phyloP scores from a whole-genome alignment of 148 eudicot genomes.

The Persicaria maculosa region DNA sequence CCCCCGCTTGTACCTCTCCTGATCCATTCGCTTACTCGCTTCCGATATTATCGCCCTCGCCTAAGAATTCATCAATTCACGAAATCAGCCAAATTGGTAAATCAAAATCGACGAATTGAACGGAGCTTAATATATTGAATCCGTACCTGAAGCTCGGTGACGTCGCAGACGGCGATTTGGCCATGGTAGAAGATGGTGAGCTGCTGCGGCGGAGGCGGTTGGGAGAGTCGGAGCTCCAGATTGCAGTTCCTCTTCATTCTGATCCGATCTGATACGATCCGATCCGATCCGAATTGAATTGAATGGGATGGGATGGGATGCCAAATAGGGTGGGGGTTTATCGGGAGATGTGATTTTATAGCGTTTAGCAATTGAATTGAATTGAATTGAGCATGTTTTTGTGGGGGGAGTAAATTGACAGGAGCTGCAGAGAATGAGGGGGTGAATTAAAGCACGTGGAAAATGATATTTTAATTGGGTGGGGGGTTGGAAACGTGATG shows the following conservation, averaged over 20 bases:
- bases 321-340: background rate
- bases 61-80: conserved; percentile 17
- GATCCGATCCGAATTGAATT: background rate
- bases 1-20: background rate
- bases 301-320: background rate
- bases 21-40: conserved; percentile 28
- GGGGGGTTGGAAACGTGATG: background rate
- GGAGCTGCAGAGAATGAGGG: background rate
- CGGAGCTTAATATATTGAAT: background rate
- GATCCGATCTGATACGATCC: background rate
- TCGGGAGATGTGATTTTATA: background rate
- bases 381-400: background rate
- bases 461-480: background rate
- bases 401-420: background rate
- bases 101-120: background rate
- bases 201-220: conserved; percentile 5
- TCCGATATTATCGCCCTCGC: conserved; percentile 36
- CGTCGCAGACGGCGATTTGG: conserved; percentile 28
- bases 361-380: background rate
- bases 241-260: conserved; percentile 10
- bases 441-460: background rate
- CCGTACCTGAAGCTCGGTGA: conserved; percentile 43
- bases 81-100: background rate
- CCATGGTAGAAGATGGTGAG: conserved; percentile 47
- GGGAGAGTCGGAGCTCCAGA: conserved; percentile 4